Evolutionary conservation across 2,329 filamentous ascomycete genomes (phyloP), one percentile per base, ranked within the genome.

Genomic region (Bertia moriformis): DNA sequence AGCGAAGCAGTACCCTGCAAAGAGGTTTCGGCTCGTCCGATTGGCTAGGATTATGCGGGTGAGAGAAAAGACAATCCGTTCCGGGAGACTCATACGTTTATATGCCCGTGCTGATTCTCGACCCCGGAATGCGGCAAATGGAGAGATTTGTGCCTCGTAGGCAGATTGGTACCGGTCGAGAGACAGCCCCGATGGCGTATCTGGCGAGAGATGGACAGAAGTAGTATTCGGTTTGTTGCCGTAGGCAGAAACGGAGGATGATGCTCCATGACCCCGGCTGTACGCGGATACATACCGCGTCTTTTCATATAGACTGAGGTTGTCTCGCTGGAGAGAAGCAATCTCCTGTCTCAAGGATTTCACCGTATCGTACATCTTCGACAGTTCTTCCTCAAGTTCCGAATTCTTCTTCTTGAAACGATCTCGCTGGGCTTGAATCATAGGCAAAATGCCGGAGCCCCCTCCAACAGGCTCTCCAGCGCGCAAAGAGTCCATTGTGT

Each of bases 351-450:
- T 78, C 37, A 98, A 67, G 24, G 88, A 82, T 15, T 87, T 89
- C 17, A 95, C 78, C 0, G 74, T 83, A 37, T 76, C 72, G 57
- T 96, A 86, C 22, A 74, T 73, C 47, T 93, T 87, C 4, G 87
- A 86, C 7, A 96, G 67, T 52, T 96, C 89, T 43, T 83, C 75
- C 60, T 96, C 91, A 17, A 98, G 73, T 55, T 98, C 83, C 0
- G 77, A 65, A 47, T 94, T 96, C 53, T 88, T 85, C 66, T 93
- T 86, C 68, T 95, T 96, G 73, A 96, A 98, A 39, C 91, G 85
- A 60, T 98, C 91, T 44, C 91, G 81, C 61, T 98, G 93, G 2
- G 93, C 91, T 22, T 91, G 94, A 39, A 98, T 83, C 93, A 98
- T 98, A 22, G 91, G 93, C 18, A 98, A 66, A 46, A 98, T 95